phyloP scores from a whole-genome alignment of 192 early-diverging fungal genomes.

The Mortierella claussenii region DNA sequence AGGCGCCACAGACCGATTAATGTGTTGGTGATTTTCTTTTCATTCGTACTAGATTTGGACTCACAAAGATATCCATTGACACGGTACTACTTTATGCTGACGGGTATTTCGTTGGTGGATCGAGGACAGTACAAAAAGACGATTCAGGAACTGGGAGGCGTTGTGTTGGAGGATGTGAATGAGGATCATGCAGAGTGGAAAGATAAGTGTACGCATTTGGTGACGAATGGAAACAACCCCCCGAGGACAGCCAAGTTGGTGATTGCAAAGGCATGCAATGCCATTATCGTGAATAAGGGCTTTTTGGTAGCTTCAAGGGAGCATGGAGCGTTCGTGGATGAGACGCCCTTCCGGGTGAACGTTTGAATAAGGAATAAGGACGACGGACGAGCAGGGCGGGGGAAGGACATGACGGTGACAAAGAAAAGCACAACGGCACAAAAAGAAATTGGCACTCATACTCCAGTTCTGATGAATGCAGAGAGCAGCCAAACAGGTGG shows the following conservation, averaged over 20 bases:
- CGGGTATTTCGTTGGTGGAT: constrained; percentile 18
- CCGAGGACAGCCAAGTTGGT: constrained; percentile 37
- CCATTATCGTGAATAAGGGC: constrained; percentile 29
- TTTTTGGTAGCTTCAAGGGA: constrained; percentile 25
- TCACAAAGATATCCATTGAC: background rate
- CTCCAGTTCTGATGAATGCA: no score
- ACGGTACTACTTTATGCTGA: constrained; percentile 17
- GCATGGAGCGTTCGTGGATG: constrained; percentile 28
- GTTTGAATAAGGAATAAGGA: background rate
- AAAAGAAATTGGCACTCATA: no score
- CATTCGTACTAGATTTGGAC: background rate
- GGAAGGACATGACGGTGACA: no score
- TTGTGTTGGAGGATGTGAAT: constrained; percentile 26
- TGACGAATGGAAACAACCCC: constrained; percentile 44
- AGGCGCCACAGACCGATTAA: no score
- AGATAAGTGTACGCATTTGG: constrained; percentile 35
- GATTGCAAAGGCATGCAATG: constrained; percentile 10
- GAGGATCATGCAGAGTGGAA: constrained; percentile 23
- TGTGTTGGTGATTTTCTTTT: background rate
- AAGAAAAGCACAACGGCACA: no score
- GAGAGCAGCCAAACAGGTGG: no score
- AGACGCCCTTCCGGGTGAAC: constrained; percentile 20
- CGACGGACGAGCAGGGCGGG: no score
- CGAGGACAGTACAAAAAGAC: constrained; percentile 14
- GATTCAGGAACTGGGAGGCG: constrained; percentile 24